Evolutionary conservation across 257 asterid genomes (phyloP).

Genomic region (Fraxinus americana): DNA sequence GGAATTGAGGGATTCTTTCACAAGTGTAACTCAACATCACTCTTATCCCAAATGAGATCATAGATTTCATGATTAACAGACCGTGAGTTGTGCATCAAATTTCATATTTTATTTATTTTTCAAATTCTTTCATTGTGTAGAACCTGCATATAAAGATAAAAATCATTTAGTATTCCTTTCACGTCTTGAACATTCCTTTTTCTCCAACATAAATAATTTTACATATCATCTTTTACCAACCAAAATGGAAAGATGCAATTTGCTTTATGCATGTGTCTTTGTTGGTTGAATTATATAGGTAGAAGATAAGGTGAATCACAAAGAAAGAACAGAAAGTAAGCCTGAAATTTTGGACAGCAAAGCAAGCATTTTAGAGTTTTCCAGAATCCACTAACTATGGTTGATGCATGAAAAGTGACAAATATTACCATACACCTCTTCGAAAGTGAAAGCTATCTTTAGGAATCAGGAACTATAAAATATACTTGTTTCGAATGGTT

Average conservation of each 20-base stretch:
- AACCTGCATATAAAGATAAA: background rate
- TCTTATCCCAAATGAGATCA: background rate
- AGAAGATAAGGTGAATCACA: background rate
- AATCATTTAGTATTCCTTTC: background rate
- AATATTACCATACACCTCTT: background rate
- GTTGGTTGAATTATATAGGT: background rate
- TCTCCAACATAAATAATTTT: background rate
- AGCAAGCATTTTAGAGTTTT: background rate
- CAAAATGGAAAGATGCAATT: background rate
- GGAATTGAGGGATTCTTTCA: background rate
- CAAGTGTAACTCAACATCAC: background rate
- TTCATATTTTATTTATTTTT: background rate
- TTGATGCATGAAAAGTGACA: background rate
- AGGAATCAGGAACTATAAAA: background rate
- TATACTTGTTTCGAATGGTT: background rate
- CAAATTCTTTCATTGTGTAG: background rate
- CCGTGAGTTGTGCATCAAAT: background rate
- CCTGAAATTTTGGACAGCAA: background rate
- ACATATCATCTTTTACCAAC: background rate
- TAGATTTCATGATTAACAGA: background rate
- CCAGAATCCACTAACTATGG: background rate
- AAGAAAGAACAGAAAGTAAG: background rate
- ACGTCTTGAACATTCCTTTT: background rate
- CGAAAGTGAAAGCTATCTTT: background rate
- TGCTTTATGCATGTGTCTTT: slow-evolving; percentile 4